Conservation (phyloP, 2,329 filamentous ascomycete genomes). For the Aspergillus sp. region DNA sequence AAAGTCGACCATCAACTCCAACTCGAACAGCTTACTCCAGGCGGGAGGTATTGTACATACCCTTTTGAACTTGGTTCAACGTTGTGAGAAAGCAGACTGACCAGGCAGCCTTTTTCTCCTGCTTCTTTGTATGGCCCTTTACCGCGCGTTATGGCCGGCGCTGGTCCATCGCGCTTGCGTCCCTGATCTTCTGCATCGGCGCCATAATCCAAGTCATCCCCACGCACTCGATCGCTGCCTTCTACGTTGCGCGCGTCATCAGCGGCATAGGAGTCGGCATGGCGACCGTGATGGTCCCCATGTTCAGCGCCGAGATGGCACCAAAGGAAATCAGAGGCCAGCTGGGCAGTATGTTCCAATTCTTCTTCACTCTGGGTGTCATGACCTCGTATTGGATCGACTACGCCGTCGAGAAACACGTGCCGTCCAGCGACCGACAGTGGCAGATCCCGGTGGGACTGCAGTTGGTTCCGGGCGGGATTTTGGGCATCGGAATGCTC, state of each 20-base stretch:
- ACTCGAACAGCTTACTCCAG: conserved; percentile 51
- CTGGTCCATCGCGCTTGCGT: conserved; percentile 45
- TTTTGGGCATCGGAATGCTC: conserved; percentile 51
- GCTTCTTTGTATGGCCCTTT: conserved; percentile 48
- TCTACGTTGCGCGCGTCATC: conserved; percentile 49
- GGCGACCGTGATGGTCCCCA: conserved; percentile 43
- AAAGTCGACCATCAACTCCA: conserved; percentile 44
- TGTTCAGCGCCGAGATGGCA: conserved; percentile 44
- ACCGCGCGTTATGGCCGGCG: conserved; percentile 48
- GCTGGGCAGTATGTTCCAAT: conserved; percentile 38
- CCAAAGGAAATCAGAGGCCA: conserved; percentile 44
- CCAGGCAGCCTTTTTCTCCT: conserved; percentile 49
- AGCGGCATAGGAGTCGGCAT: conserved; percentile 49
- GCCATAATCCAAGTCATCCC: conserved; percentile 49
- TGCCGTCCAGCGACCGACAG: conserved; percentile 42
- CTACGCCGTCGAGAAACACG: conserved; percentile 47
- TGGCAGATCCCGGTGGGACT: conserved; percentile 52
- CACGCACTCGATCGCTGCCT: conserved; percentile 46
- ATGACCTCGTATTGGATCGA: conserved; percentile 48
- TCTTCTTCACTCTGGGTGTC: conserved; percentile 38
- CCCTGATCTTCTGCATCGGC: conserved; percentile 39
- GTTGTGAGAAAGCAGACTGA: too few relatives aligned
- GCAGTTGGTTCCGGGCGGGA: conserved; percentile 49
- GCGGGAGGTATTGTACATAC: conserved; percentile 34
- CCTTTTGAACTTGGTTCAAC: background rate